Conservation (phyloP, 2,329 filamentous ascomycete species). For the Exophiala viscosa region DNA sequence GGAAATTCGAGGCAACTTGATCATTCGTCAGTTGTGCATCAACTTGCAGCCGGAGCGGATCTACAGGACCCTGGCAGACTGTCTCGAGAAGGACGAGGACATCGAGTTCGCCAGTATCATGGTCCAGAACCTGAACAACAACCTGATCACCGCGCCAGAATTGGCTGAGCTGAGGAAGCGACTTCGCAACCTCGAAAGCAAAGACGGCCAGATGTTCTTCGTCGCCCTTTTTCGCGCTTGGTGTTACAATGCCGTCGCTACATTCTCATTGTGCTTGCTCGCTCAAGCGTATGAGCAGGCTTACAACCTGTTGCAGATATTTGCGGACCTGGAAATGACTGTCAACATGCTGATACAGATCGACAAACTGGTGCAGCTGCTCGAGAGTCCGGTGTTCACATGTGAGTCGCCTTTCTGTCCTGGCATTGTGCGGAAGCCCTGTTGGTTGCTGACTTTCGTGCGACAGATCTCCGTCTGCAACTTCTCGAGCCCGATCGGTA, state of each 20-base stretch:
- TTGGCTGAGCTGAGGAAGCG: slow-evolving; percentile 85
- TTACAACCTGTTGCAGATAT: slow-evolving; percentile 91
- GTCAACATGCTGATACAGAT: slow-evolving; percentile 99
- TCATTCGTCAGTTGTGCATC: slow-evolving; percentile 90
- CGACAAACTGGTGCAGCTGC: slow-evolving; percentile 92
- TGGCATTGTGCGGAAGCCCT: slow-evolving; percentile 17
- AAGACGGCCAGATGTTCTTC: slow-evolving; percentile 94
- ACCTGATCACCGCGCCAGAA: slow-evolving; percentile 94
- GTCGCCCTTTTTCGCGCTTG: slow-evolving; percentile 91
- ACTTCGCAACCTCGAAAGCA: slow-evolving; percentile 83
- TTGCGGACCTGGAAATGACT: slow-evolving; percentile 97
- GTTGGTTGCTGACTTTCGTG: background rate
- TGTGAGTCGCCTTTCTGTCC: slow-evolving; percentile 58
- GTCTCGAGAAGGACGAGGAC: slow-evolving; percentile 95
- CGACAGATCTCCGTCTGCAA: slow-evolving; percentile 81
- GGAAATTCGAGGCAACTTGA: slow-evolving; percentile 89
- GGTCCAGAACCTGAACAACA: slow-evolving; percentile 99
- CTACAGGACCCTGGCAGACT: slow-evolving; percentile 91
- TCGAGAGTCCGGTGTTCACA: slow-evolving; percentile 96
- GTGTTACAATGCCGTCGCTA: slow-evolving; percentile 98
- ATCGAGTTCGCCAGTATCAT: slow-evolving; percentile 99
- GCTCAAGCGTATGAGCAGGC: slow-evolving; percentile 98
- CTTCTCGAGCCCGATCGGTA: slow-evolving; percentile 92
- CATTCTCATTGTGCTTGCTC: slow-evolving; percentile 90
- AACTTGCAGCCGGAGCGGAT: slow-evolving; percentile 92